These are phyloP conservation scores for Penicillium soppii DNA, from an alignment of 495 filamentous ascomycete genomes.

Conservation along the genomic window DNA sequence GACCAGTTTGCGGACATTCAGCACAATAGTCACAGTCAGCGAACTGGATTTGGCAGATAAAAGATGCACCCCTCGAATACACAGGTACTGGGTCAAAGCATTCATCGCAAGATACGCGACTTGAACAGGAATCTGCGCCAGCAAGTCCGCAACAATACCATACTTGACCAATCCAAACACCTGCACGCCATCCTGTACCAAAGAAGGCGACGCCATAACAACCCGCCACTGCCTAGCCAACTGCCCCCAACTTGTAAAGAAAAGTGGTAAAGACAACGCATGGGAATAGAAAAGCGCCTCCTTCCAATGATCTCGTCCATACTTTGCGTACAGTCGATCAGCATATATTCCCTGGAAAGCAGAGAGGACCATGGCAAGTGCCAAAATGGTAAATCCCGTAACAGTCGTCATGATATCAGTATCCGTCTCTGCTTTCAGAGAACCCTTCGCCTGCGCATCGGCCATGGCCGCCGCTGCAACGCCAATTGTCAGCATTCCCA, in stretches of 20 bases:
- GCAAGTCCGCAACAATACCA: conserved; percentile 12
- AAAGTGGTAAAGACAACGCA: conserved; percentile 70
- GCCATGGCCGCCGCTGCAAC: conserved; percentile 85
- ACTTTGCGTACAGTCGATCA: conserved; percentile 78
- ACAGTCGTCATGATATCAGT: conserved; percentile 46
- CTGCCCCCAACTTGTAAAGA: conserved; percentile 47
- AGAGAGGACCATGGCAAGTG: conserved; percentile 84
- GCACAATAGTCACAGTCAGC: conserved; percentile 89
- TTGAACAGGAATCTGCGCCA: conserved; percentile 62
- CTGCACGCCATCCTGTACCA: conserved; percentile 14
- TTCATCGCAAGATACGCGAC: conserved; percentile 74
- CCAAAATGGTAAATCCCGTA: conserved; percentile 80
- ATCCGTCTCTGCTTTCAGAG: conserved; percentile 17
- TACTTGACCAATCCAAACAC: conserved; percentile 7
- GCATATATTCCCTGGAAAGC: conserved; percentile 95
- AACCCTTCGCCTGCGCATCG: conserved; percentile 79
- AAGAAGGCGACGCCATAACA: conserved; percentile 47
- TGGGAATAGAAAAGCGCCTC: conserved; percentile 97
- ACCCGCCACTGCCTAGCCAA: conserved; percentile 49
- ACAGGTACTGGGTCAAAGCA: conserved; percentile 87
- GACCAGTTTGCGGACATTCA: conserved; percentile 94
- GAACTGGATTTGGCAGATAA: conserved; percentile 83
- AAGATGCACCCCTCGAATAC: conserved; percentile 92
- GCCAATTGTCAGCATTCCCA: conserved; percentile 78
- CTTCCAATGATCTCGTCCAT: conserved; percentile 84